Percentiles rank a stretch among this genome's conserved stretches.
phyloP scores from a whole-genome alignment of 148 eudicot genomes.

The Vaccinium myrtillus region DNA sequence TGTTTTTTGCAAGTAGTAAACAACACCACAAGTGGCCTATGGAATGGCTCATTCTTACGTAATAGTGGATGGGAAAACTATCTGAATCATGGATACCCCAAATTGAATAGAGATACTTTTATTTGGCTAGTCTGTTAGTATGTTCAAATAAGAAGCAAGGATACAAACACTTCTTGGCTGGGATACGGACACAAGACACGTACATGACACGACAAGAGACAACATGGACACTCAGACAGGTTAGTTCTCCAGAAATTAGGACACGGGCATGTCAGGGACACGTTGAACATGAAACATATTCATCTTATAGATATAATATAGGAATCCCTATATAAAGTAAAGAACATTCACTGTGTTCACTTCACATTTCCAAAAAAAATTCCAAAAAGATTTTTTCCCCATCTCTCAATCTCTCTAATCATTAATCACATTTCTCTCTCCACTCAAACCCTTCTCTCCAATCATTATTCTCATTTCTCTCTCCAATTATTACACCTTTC shows the following conservation, averaged over 20 bases:
- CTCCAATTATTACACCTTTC: too few species aligned
- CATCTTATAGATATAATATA: neutral
- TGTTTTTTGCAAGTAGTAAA: neutral
- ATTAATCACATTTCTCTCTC: too few species aligned
- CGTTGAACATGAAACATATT: neutral
- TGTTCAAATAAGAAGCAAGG: neutral
- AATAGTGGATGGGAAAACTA: neutral
- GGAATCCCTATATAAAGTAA: neutral
- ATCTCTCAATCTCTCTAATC: too few species aligned
- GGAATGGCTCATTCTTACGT: neutral
- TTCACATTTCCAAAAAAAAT: too few species aligned
- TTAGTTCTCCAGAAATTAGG: neutral
- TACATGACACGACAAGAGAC: neutral
- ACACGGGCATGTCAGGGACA: neutral
- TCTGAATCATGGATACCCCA: neutral
- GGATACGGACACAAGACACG: neutral
- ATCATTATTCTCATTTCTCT: too few species aligned
- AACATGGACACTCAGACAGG: neutral
- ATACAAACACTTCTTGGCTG: neutral
- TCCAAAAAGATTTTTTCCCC: too few species aligned
- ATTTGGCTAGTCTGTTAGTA: neutral
- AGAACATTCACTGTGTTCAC: neutral
- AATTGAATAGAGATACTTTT: neutral
- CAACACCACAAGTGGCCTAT: neutral
- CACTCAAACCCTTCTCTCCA: too few species aligned